Conservation (phyloP, 495 filamentous ascomycete species). For the Penicillium daleae region DNA sequence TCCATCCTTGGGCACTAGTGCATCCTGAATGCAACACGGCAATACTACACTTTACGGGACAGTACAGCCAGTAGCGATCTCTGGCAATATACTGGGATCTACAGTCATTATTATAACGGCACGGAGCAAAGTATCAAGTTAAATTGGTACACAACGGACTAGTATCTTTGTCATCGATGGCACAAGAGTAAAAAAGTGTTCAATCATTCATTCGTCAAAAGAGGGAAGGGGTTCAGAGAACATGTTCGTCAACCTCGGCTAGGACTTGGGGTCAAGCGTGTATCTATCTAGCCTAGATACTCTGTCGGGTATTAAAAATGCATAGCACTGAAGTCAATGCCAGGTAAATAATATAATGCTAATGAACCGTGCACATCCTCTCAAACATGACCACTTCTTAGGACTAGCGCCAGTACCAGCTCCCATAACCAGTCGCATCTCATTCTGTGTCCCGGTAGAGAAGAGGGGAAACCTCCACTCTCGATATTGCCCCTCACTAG, state of each 20-base stretch:
- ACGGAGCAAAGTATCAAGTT: not conserved
- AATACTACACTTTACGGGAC: not conserved
- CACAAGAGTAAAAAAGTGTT: not conserved
- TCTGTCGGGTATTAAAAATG: not conserved
- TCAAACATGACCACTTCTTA: not conserved
- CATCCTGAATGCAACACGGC: not conserved
- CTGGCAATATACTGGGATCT: not conserved
- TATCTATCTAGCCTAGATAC: no score
- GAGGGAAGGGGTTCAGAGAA: no score
- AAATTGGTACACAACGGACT: not conserved
- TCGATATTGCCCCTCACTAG: not conserved
- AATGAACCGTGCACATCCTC: not conserved
- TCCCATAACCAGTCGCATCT: not conserved
- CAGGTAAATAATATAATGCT: not conserved
- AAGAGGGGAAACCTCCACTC: not conserved
- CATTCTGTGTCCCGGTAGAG: not conserved
- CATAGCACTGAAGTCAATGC: not conserved
- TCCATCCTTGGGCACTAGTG: not conserved
- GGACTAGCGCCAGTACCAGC: not conserved
- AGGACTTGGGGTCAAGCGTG: no score
- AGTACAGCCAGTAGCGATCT: not conserved
- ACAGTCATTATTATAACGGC: not conserved
- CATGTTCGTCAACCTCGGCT: no score
- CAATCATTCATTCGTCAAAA: not conserved
- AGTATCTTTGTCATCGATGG: not conserved